These are phyloP conservation scores for Ottelia alismoides DNA, from an alignment of 106 monocot species.

Conservation along the genomic window DNA sequence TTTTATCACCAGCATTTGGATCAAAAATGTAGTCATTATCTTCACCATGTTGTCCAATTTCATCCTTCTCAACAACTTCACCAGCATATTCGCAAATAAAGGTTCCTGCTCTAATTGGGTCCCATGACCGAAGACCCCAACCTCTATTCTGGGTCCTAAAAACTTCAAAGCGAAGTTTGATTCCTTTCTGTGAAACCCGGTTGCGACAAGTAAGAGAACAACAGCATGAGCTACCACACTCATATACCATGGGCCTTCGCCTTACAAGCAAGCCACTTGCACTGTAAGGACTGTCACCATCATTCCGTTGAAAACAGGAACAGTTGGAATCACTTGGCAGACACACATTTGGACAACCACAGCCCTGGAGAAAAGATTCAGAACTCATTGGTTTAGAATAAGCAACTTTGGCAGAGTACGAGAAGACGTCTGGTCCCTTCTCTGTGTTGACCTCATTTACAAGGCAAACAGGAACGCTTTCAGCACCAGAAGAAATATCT, in stretches of 20 bases:
- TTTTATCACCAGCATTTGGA: slow-evolving; percentile 24
- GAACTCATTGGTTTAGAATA: slow-evolving; percentile 11
- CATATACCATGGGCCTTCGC: slow-evolving; percentile 50
- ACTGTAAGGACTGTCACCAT: slow-evolving; percentile 53
- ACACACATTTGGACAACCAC: slow-evolving; percentile 38
- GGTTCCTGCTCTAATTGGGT: slow-evolving; percentile 55
- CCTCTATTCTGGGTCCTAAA: slow-evolving; percentile 50
- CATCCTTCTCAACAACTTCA: slow-evolving; percentile 43
- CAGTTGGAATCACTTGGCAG: slow-evolving; percentile 45
- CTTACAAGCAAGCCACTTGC: slow-evolving; percentile 44
- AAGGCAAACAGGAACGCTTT: slow-evolving; percentile 49
- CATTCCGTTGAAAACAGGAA: slow-evolving; percentile 42
- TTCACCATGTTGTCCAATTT: slow-evolving; percentile 19
- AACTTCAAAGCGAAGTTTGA: slow-evolving; percentile 62
- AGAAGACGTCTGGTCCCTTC: slow-evolving; percentile 39
- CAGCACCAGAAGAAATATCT: slow-evolving; percentile 48
- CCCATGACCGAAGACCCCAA: slow-evolving; percentile 78
- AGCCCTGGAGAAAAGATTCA: slow-evolving; percentile 24
- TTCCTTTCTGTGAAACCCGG: slow-evolving; percentile 41
- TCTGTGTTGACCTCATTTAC: slow-evolving; percentile 66
- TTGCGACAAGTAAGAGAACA: slow-evolving; percentile 55
- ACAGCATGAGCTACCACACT: slow-evolving; percentile 39
- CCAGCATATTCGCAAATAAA: slow-evolving; percentile 73
- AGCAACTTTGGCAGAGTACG: slow-evolving; percentile 26
- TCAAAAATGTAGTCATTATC: slow-evolving; percentile 56